Evolutionary conservation across 768 basidiomycete genomes (phyloP).

Genomic region (Lentinula sp.): DNA sequence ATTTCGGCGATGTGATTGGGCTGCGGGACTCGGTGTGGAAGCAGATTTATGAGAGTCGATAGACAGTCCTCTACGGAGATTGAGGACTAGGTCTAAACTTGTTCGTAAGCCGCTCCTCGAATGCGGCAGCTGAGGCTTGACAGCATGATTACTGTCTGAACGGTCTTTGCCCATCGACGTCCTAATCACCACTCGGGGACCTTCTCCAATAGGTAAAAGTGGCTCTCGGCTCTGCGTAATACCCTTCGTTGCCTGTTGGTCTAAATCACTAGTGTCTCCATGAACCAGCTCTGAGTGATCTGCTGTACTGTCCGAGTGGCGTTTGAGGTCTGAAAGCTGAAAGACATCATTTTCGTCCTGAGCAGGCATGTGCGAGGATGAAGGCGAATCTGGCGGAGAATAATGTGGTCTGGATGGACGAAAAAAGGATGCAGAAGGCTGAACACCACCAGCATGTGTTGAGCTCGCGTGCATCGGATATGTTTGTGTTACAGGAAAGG

Average conservation of each 20-base stretch:
- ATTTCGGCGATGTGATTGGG: not conserved
- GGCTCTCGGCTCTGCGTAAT: slow-evolving; percentile 69
- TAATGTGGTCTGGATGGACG: slow-evolving; percentile 56
- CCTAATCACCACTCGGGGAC: slow-evolving; percentile 14
- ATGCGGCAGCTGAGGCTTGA: slow-evolving; percentile 18
- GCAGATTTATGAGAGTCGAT: slow-evolving; percentile 14
- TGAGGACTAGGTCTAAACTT: slow-evolving; percentile 57
- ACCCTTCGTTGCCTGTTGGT: slow-evolving; percentile 24
- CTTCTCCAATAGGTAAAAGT: slow-evolving; percentile 51
- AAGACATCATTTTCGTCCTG: slow-evolving; percentile 21
- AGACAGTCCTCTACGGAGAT: slow-evolving; percentile 35
- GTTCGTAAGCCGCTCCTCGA: slow-evolving; percentile 38
- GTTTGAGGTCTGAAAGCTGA: slow-evolving; percentile 34
- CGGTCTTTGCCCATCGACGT: not conserved
- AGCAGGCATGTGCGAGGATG: slow-evolving; percentile 23
- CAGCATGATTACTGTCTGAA: not conserved
- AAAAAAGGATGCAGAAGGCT: slow-evolving; percentile 77
- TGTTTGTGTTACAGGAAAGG: not conserved
- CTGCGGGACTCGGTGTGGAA: slow-evolving; percentile 2
- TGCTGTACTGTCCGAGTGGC: slow-evolving; percentile 37
- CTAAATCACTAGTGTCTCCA: slow-evolving; percentile 20
- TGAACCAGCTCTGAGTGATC: slow-evolving; percentile 19
- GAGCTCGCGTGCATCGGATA: slow-evolving; percentile 21
- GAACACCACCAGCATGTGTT: slow-evolving; percentile 69
- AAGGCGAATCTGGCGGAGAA: slow-evolving; percentile 34